phyloP scores from a whole-genome alignment of 306 rosid species.

The Prunus davidiana region DNA sequence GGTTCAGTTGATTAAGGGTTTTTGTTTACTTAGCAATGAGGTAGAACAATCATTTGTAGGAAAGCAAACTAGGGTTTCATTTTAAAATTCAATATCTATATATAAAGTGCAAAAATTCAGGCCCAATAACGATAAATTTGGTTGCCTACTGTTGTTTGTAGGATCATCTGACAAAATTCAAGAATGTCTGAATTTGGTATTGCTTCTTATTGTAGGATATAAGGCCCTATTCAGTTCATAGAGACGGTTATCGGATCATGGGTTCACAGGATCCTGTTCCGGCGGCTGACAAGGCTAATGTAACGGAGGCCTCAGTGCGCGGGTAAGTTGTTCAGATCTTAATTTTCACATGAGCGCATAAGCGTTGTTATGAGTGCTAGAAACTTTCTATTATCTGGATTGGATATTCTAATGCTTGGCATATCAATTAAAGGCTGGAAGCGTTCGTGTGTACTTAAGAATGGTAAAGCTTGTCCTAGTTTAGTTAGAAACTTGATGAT shows the following conservation, averaged over 20 bases:
- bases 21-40: not conserved
- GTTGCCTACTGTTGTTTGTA: not conserved
- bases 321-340: conserved; percentile 32
- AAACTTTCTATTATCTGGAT: not conserved
- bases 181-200: conserved; percentile 12
- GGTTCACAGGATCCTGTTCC: conserved; percentile 53
- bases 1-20: not conserved
- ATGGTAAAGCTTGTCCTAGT: not conserved
- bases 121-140: not conserved
- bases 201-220: conserved; percentile 22
- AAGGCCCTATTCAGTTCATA: conserved; percentile 19
- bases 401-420: not conserved
- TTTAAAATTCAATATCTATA: not conserved
- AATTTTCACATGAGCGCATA: not conserved
- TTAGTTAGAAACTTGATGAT: not conserved
- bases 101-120: not conserved
- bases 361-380: not conserved
- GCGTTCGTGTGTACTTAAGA: not conserved
- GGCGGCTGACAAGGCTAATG: conserved; percentile 20
- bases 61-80: not conserved
- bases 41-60: not conserved
- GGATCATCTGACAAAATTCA: not conserved
- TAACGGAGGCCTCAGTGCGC: conserved; percentile 27
- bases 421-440: not conserved
- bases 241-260: conserved; percentile 22